A percentile compares a stretch with the other conserved stretches of the same genome.
Conservation (phyloP, 805 yeast species). For the Limtongozyma cylindracea region DNA sequence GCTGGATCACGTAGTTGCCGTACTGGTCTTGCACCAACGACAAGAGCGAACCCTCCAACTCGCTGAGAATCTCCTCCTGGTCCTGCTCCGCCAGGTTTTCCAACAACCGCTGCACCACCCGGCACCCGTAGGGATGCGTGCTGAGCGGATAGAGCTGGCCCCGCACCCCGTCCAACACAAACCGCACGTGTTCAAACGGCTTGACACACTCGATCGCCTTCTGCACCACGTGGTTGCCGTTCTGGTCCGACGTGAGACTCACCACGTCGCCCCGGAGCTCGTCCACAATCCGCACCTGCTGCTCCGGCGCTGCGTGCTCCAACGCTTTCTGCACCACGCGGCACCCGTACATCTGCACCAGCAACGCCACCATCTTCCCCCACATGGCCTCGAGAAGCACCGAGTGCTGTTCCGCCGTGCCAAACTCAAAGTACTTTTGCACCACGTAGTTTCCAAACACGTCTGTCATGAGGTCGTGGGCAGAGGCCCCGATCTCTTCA, state of each 20-base stretch:
- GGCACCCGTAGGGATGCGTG: conserved; percentile 92
- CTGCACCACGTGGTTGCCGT: conserved; percentile 95
- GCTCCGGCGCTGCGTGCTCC: conserved; percentile 37
- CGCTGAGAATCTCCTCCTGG: conserved; percentile 40
- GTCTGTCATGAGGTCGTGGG: conserved; percentile 72
- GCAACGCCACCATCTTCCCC: conserved; percentile 48
- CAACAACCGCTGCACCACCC: conserved; percentile 81
- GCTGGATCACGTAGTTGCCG: conserved; percentile 95
- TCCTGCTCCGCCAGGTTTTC: conserved; percentile 51
- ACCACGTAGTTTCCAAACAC: conserved; percentile 96
- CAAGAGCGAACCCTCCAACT: conserved; percentile 45
- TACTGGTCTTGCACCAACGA: conserved; percentile 84
- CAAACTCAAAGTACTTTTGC: conserved; percentile 79
- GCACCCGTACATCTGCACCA: conserved; percentile 94
- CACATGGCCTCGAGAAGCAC: conserved; percentile 45
- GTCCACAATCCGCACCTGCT: conserved; percentile 38
- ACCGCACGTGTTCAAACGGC: conserved; percentile 46
- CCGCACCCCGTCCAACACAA: conserved; percentile 46
- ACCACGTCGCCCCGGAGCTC: conserved; percentile 52
- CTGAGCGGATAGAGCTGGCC: conserved; percentile 64
- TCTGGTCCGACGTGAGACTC: conserved; percentile 54
- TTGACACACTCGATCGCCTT: conserved; percentile 72
- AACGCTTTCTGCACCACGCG: conserved; percentile 89
- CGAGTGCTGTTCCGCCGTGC: conserved; percentile 41
- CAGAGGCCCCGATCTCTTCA: conserved; percentile 53